Percentiles rank a stretch among this genome's conserved stretches.
These are phyloP conservation scores for Leucosporidium yakuticum DNA, from an alignment of 768 basidiomycete species.

Conservation along the genomic window DNA sequence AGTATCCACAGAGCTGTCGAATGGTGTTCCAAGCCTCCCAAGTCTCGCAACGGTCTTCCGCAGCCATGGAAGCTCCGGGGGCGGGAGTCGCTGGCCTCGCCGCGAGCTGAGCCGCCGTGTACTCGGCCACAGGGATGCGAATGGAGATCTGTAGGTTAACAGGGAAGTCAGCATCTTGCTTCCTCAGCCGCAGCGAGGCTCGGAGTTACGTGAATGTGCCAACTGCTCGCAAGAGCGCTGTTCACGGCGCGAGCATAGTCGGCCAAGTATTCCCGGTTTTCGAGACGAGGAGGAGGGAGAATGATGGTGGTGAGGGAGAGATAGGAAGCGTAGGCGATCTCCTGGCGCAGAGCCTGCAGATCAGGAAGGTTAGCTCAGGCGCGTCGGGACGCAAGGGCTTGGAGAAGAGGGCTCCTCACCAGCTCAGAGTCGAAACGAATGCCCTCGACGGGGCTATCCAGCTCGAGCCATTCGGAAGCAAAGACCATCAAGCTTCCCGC, in stretches of 20 bases:
- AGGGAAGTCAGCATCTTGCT: background rate
- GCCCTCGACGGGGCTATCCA: conserved; percentile 88
- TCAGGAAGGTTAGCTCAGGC: conserved; percentile 4
- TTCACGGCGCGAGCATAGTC: conserved; percentile 90
- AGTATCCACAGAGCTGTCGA: conserved; percentile 78
- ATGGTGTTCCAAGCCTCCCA: conserved; percentile 99
- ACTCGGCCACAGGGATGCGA: conserved; percentile 45
- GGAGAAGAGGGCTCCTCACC: conserved; percentile 53
- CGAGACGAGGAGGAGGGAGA: conserved; percentile 69
- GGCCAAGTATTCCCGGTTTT: conserved; percentile 58
- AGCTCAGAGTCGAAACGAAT: conserved; percentile 93
- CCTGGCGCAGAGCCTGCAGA: conserved; percentile 78
- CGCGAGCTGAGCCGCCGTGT: conserved; percentile 49
- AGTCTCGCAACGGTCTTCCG: conserved; percentile 45
- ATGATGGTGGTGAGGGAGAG: conserved; percentile 78
- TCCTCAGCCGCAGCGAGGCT: background rate
- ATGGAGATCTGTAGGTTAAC: conserved; percentile 28
- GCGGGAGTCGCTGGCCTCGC: conserved; percentile 36
- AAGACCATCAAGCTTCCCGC: conserved; percentile 56
- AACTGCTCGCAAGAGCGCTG: conserved; percentile 43
- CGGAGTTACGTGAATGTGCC: conserved; percentile 34
- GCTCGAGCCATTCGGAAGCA: conserved; percentile 88
- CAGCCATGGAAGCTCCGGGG: conserved; percentile 16
- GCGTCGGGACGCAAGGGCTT: conserved; percentile 15
- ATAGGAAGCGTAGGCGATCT: conserved; percentile 86